These are phyloP conservation scores for Scedosporium minutisporum DNA, from an alignment of 2,329 filamentous ascomycete species.

Conservation along the genomic window DNA sequence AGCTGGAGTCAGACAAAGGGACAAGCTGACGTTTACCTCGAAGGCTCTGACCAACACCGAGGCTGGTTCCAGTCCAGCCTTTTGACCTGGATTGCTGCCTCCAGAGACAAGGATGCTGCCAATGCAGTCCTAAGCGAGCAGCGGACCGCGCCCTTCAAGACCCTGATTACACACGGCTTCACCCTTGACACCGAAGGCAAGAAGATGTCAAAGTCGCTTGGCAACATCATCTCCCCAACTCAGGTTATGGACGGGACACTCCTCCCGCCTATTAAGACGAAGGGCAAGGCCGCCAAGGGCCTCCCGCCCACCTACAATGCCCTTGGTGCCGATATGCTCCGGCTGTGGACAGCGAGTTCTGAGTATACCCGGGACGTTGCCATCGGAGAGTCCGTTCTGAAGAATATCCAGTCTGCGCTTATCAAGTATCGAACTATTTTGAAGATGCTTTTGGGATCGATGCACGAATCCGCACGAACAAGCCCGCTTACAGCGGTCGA, in stretches of 20 bases:
- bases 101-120: background rate
- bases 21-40: slow-evolving; percentile 78
- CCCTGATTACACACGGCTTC: slow-evolving; percentile 91
- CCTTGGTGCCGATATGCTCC: slow-evolving; percentile 76
- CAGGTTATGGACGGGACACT: slow-evolving; percentile 81
- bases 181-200: slow-evolving; percentile 81
- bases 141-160: slow-evolving; percentile 61
- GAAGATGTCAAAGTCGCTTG: slow-evolving; percentile 97
- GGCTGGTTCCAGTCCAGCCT: slow-evolving; percentile 98
- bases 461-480: slow-evolving; percentile 44
- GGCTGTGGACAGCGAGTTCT: slow-evolving; percentile 83
- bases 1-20: slow-evolving; percentile 62
- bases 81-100: slow-evolving; percentile 69
- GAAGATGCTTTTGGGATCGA: slow-evolving; percentile 78
- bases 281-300: slow-evolving; percentile 32
- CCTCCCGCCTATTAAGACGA: slow-evolving; percentile 57
- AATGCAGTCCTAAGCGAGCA: background rate
- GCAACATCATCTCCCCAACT: slow-evolving; percentile 72
- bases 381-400: slow-evolving; percentile 68
- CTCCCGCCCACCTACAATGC: slow-evolving; percentile 44
- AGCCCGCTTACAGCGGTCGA: slow-evolving; percentile 52
- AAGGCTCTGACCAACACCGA: slow-evolving; percentile 91
- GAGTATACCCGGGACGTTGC: slow-evolving; percentile 86
- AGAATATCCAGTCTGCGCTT: slow-evolving; percentile 64
- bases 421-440: slow-evolving; percentile 84